Conservation (phyloP, 2,329 filamentous ascomycete species). For the Elsinoe batatas region DNA sequence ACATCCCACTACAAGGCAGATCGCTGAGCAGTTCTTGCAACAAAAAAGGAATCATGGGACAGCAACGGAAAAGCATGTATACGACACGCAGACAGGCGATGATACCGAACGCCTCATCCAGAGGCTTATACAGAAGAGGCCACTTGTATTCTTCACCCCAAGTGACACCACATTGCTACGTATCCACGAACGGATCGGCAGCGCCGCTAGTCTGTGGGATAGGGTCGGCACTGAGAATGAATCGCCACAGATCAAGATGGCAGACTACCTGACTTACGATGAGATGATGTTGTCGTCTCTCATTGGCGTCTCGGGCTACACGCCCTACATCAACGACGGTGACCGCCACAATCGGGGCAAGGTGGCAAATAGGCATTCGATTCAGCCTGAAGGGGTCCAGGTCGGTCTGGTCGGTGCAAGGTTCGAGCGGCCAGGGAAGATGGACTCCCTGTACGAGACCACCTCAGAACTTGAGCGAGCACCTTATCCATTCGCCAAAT, state of each 20-base stretch:
- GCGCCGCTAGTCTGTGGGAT: slow-evolving; percentile 21
- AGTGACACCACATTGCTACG: slow-evolving; percentile 24
- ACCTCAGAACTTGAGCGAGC: neutral
- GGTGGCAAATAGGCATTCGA: slow-evolving; percentile 13
- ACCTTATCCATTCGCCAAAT: neutral
- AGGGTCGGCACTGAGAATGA: slow-evolving; percentile 20
- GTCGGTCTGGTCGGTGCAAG: slow-evolving; percentile 25
- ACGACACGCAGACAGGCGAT: slow-evolving; percentile 16
- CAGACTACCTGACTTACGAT: slow-evolving; percentile 26
- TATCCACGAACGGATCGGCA: slow-evolving; percentile 15
- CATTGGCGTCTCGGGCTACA: slow-evolving; percentile 24
- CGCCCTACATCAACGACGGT: slow-evolving; percentile 25
- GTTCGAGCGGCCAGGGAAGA: slow-evolving; percentile 24
- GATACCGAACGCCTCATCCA: slow-evolving; percentile 19
- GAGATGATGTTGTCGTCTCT: slow-evolving; percentile 27
- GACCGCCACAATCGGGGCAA: slow-evolving; percentile 19
- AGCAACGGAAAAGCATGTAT: slow-evolving; percentile 22
- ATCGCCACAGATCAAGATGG: slow-evolving; percentile 19
- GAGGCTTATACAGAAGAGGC: slow-evolving; percentile 24
- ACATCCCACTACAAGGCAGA: slow-evolving; percentile 21
- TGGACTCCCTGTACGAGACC: slow-evolving; percentile 21
- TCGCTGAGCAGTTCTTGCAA: slow-evolving; percentile 22
- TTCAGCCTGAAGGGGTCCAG: slow-evolving; percentile 23
- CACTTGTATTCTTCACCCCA: slow-evolving; percentile 22
- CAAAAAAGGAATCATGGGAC: slow-evolving; percentile 24